Evolutionary conservation across 495 filamentous ascomycete genomes (phyloP), one percentile per base, ranked within the genome.

Genomic region (Daldinia childiae): DNA sequence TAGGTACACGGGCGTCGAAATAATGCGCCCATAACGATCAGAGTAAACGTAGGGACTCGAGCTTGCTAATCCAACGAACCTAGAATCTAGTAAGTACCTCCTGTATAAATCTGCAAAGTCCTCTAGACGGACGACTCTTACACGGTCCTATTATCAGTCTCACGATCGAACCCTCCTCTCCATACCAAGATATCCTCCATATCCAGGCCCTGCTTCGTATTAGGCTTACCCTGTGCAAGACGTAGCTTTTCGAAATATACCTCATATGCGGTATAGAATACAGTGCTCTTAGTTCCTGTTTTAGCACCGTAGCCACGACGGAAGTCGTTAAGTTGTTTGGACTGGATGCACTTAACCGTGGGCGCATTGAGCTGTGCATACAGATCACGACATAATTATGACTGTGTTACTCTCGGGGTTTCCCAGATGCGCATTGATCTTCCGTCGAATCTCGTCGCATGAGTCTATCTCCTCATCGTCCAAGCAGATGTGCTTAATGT

Each of bases 361-460:
- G 72, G 63, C 38, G 39, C 50, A 8, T 58, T 55, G 9, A 79
- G 70, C 71, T 79, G 78, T 8, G 78, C 79, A 43, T 74, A 71
- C 4, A 88, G 68, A 45, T 85, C 81, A 45, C 85, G 83, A 58
- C 79, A 77, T 75, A 90, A 86, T 50, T 77, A 74, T n/a, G 85
- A 84, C 73, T 87, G 81, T 0, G 82, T 87, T 32, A 87, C 76
- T 45, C 80, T 82, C 21, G 79, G 73, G 51, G 81, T 79, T 32
- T 76, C n/a, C 75, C 4, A 90, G 79, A 51, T 88, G 80, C 0
- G 82, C 80, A 36, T 76, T 77, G 63, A 90, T 86, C 77, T 89
- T 90, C 55, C 0, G 8, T 32, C 30, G 30, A 8, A 32, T 1
- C 30, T 34, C 32, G 32, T 34, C 32, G 9, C 8, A 34, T 12